Evolutionary conservation across 495 filamentous ascomycete species (phyloP).

Genomic region (Aspergillus mulundensis): DNA sequence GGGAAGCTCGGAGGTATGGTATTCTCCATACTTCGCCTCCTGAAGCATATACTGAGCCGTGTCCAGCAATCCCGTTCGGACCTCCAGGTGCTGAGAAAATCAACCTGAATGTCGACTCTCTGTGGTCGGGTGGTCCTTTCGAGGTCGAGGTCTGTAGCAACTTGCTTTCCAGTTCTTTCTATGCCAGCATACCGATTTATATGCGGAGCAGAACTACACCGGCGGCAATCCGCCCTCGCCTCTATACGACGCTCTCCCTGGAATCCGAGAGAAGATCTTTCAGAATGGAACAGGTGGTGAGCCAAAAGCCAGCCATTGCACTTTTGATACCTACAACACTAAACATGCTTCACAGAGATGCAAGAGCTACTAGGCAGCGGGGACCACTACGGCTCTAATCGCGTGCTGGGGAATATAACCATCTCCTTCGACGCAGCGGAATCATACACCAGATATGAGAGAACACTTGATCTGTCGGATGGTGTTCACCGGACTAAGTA

Average conservation of each 20-base stretch:
- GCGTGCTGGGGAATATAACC: constrained; percentile 42
- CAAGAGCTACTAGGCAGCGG: constrained; percentile 34
- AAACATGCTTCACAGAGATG: constrained; percentile 8
- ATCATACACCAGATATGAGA: constrained; percentile 29
- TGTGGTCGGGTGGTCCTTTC: constrained; percentile 47
- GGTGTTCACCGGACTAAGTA: constrained; percentile 30
- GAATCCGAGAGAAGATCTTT: constrained; percentile 43
- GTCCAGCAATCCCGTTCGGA: constrained; percentile 36
- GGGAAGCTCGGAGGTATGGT: constrained; percentile 29
- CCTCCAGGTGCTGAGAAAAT: constrained; percentile 31
- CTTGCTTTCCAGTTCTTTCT: neutral
- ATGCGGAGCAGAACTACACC: constrained; percentile 21
- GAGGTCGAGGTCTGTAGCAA: constrained; percentile 13
- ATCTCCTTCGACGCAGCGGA: constrained; percentile 26
- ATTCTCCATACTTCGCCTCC: no score
- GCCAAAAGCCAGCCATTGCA: no score
- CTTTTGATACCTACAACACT: no score
- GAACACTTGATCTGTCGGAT: constrained; percentile 38
- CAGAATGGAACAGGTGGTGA: constrained; percentile 40
- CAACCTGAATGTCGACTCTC: constrained; percentile 40
- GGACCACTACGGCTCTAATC: constrained; percentile 41
- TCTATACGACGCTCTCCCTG: constrained; percentile 29
- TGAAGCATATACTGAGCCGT: no score
- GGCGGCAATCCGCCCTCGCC: constrained; percentile 43
- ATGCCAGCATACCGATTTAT: neutral